phyloP scores from a whole-genome alignment of 345 rosid species.

The Populus simonii region DNA sequence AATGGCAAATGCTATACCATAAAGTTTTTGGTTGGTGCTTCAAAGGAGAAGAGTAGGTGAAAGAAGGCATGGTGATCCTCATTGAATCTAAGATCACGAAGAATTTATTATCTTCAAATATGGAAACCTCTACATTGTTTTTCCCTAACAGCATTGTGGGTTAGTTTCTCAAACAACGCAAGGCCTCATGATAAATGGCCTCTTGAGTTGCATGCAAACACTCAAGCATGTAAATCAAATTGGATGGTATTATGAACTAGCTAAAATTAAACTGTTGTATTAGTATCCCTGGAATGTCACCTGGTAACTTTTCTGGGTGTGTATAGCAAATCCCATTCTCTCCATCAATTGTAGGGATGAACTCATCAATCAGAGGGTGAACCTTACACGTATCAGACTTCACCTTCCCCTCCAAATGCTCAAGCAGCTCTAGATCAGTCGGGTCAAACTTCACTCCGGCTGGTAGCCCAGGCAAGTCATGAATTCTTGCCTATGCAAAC shows the following conservation, averaged over 20 bases:
- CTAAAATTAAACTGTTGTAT: neutral
- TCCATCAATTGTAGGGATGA: slow-evolving; percentile 87
- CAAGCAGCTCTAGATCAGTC: slow-evolving; percentile 92
- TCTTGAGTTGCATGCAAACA: neutral
- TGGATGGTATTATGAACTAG: neutral
- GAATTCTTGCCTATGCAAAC: slow-evolving; percentile 53
- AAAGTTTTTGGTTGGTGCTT: slow-evolving; percentile 21
- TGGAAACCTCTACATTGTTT: neutral
- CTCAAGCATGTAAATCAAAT: neutral
- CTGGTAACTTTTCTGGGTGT: slow-evolving; percentile 95
- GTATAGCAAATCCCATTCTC: slow-evolving; percentile 98
- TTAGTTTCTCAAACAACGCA: neutral
- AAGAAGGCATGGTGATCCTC: neutral
- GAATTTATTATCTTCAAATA: neutral
- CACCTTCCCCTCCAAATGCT: slow-evolving; percentile 90
- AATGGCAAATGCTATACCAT: slow-evolving; percentile 5
- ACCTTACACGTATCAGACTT: slow-evolving; percentile 63
- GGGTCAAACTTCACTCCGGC: slow-evolving; percentile 99
- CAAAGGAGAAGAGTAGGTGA: slow-evolving; percentile 6
- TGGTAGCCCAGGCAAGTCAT: slow-evolving; percentile 89
- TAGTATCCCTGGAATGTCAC: slow-evolving; percentile 21
- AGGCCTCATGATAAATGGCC: neutral
- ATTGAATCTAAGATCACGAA: neutral
- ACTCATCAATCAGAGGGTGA: slow-evolving; percentile 90
- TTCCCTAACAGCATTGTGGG: neutral